Percentiles rank a stretch among this genome's conserved stretches.
Evolutionary conservation across 768 basidiomycete species (phyloP).

Genomic region (Podaxis sp.): DNA sequence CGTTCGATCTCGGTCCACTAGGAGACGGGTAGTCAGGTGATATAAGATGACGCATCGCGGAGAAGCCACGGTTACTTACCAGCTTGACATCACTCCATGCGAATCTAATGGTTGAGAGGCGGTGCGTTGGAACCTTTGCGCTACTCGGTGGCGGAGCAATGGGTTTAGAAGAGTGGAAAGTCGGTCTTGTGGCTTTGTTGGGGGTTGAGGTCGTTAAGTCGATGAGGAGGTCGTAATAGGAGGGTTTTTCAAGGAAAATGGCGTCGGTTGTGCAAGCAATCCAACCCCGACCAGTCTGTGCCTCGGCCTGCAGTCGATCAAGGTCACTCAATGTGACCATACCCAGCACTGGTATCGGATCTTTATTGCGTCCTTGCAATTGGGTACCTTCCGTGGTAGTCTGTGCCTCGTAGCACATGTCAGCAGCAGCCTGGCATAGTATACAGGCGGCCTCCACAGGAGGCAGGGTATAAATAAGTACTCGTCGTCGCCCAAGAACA

Average conservation of each 20-base stretch:
- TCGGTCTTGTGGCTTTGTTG: slow-evolving; percentile 60
- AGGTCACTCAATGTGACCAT: slow-evolving; percentile 80
- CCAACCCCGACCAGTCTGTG: slow-evolving; percentile 68
- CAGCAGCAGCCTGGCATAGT: slow-evolving; percentile 68
- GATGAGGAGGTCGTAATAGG: slow-evolving; percentile 78
- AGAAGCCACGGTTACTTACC: slow-evolving; percentile 35
- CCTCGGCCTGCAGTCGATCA: slow-evolving; percentile 57
- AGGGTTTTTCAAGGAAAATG: slow-evolving; percentile 78
- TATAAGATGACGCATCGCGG: not conserved
- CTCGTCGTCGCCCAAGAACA: slow-evolving; percentile 67
- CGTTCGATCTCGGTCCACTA: slow-evolving; percentile 82
- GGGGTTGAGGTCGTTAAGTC: slow-evolving; percentile 72
- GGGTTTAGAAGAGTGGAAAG: slow-evolving; percentile 60
- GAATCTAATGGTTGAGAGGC: slow-evolving; percentile 65
- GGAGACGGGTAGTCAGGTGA: not conserved
- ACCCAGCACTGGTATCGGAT: slow-evolving; percentile 69
- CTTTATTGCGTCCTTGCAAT: slow-evolving; percentile 25
- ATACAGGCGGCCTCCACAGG: slow-evolving; percentile 80
- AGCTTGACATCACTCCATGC: slow-evolving; percentile 84
- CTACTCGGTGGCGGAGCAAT: slow-evolving; percentile 32
- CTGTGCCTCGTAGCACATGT: slow-evolving; percentile 48
- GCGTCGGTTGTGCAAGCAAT: slow-evolving; percentile 89
- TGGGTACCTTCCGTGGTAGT: slow-evolving; percentile 27
- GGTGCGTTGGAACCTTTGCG: slow-evolving; percentile 45
- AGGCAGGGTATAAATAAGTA: slow-evolving; percentile 79